Evolutionary conservation across 225 moss, liverwort and hornwort genomes (phyloP), one percentile per base, ranked within the genome.

Genomic region (Climacium dendroides): DNA sequence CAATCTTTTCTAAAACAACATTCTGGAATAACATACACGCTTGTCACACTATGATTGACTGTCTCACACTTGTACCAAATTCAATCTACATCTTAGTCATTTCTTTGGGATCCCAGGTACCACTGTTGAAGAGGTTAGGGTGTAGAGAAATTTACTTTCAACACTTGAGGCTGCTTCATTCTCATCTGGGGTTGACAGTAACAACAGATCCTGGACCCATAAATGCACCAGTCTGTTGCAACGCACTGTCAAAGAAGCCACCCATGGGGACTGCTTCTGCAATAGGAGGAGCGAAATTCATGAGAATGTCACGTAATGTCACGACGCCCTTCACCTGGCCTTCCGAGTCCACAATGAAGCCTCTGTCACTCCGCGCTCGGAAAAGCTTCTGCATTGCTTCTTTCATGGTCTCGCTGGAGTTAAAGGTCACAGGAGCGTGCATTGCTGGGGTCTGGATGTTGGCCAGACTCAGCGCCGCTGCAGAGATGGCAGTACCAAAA

Each of bases 251-350:
- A 24, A 95, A 95, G 83, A 95, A 95, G 35, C 94, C 93, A 39
- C 93, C 92, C 87, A 87, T 84, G 50, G 89, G 91, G 19, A 92
- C 91, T 19, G 89, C 70, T 15, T 88, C 90, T 39, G 91, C 92
- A 59, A 92, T 39, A 15, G 94, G 94, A 64, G 94, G 94, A 52
- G 94, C 77, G 39, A 93, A 95, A 13, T 93, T 87, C 55, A 91
- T 93, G 73, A 96, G 91, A 77, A 95, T 94, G 67, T 96, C 96
- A 52, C 95, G 93, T 65, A 95, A 71, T 39, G 96, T 96, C 58
- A 96, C 92, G 35, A 96, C 93, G 61, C 94, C 95, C 61, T 54
- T 88, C 63, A 96, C 85, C 28, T 52, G 86, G 16, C 90, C 92
- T 53, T 84, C 55, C 14, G 88, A 23, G 57, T 94, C 94, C 41